Evolutionary conservation across 257 asterid genomes (phyloP).

Genomic region (Fraxinus cuspidata): DNA sequence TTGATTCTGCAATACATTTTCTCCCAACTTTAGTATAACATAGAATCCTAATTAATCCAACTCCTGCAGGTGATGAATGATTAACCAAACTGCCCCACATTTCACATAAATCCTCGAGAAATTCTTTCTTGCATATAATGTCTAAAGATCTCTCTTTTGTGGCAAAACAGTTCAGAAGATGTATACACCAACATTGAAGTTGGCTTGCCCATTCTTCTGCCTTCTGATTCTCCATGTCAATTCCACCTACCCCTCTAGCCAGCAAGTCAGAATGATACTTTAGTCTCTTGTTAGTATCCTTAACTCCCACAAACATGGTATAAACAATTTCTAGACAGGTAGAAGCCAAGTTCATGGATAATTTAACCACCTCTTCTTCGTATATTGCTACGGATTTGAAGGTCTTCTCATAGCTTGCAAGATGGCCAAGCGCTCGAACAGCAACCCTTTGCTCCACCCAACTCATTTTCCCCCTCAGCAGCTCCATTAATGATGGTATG

Average conservation of each 20-base stretch:
- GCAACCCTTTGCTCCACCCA: constrained; percentile 96
- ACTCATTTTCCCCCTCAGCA: constrained; percentile 70
- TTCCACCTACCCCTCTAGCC: constrained; percentile 66
- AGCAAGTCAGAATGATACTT: constrained; percentile 58
- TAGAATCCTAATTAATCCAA: constrained; percentile 63
- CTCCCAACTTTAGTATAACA: constrained; percentile 69
- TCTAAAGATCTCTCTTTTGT: constrained; percentile 52
- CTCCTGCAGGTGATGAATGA: constrained; percentile 65
- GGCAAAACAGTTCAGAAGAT: constrained; percentile 78
- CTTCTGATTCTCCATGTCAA: constrained; percentile 61
- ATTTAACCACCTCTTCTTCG: constrained; percentile 54
- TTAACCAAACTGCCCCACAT: constrained; percentile 82
- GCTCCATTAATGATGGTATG: constrained; percentile 58
- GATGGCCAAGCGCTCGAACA: constrained; percentile 76
- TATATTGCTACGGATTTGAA: constrained; percentile 41
- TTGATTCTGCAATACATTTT: constrained; percentile 45
- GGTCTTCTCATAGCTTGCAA: constrained; percentile 69
- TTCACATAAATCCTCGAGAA: constrained; percentile 50
- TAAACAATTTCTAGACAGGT: constrained; percentile 61
- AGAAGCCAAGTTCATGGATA: constrained; percentile 57
- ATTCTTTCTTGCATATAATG: constrained; percentile 54
- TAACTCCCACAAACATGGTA: constrained; percentile 48
- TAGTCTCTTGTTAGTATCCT: constrained; percentile 37
- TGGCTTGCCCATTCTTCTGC: constrained; percentile 95
- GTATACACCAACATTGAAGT: constrained; percentile 79